A percentile compares a stretch with the other conserved stretches of the same genome.
These are phyloP conservation scores for Catunica adiposa DNA, from an alignment of 2,329 filamentous ascomycete genomes.

Conservation along the genomic window DNA sequence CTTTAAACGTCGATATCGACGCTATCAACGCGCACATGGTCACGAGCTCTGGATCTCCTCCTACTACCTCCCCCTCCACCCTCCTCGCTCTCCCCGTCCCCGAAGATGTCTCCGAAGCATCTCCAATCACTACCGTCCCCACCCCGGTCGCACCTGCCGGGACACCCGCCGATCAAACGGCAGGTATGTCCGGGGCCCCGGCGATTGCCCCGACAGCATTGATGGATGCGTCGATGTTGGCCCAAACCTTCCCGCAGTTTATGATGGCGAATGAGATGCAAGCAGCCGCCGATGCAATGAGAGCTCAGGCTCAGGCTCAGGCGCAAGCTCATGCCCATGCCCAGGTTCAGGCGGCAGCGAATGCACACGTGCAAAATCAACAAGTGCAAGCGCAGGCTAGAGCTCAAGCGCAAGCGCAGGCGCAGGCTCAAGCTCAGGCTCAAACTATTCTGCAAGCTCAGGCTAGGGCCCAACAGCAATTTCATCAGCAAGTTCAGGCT, in stretches of 20 bases:
- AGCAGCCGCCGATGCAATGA: constrained; percentile 4
- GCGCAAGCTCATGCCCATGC: constrained; percentile 9
- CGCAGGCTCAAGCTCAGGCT: neutral
- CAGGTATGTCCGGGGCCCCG: neutral
- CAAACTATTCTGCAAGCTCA: constrained; percentile 4
- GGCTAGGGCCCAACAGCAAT: neutral
- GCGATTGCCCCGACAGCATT: neutral
- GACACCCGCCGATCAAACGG: neutral
- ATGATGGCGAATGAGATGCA: neutral
- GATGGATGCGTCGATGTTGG: neutral
- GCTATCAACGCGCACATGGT: neutral
- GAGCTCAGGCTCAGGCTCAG: constrained; percentile 5
- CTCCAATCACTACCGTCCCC: neutral
- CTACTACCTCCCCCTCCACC: neutral
- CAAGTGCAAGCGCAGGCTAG: constrained; percentile 4
- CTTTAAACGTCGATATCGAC: neutral
- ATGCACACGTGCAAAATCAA: constrained; percentile 1
- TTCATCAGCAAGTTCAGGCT: constrained; percentile 3
- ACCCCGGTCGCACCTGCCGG: neutral
- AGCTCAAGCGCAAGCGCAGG: constrained; percentile 2
- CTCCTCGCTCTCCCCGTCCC: constrained; percentile 2
- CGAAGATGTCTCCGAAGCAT: neutral
- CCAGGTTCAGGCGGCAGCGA: neutral
- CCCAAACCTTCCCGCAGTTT: neutral
- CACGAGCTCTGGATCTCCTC: neutral